Evolutionary conservation across 345 rosid genomes (phyloP).

Genomic region (Brassica juncea): DNA sequence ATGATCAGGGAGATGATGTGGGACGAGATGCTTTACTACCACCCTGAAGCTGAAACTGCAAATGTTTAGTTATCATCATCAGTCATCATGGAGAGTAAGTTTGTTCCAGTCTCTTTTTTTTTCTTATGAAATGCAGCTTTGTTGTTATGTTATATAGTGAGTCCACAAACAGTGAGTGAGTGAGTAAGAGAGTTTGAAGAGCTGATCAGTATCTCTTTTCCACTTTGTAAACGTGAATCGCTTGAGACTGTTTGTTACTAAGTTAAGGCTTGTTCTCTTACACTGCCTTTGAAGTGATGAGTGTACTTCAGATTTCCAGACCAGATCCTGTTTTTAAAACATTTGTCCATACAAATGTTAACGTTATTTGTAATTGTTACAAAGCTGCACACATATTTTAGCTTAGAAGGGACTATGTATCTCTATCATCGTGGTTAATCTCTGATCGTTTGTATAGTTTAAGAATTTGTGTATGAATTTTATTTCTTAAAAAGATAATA

Average conservation of each 20-base stretch:
- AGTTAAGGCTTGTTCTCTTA: conserved; percentile 7
- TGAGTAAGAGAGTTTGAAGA: conserved; percentile 33
- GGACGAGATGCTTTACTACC: conserved; percentile 82
- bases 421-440: no score
- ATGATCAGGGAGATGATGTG: conserved; percentile 90
- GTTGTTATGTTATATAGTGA: conserved; percentile 30
- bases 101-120: conserved; percentile 4
- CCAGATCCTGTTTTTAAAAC: no score
- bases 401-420: no score
- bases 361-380: no score
- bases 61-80: conserved; percentile 5
- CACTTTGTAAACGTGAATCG: conserved; percentile 20
- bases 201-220: conserved; percentile 7
- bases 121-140: not conserved
- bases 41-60: conserved; percentile 53
- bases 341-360: no score
- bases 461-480: no score
- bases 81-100: conserved; percentile 24
- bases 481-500: no score
- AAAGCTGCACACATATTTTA: no score
- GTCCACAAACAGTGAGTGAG: conserved; percentile 3
- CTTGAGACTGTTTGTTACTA: conserved; percentile 21
- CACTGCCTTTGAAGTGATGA: no score
- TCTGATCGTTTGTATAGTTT: no score
- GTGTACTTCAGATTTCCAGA: no score